phyloP scores from a whole-genome alignment of 2,329 filamentous ascomycete species.

The Aureobasidium sp. region DNA sequence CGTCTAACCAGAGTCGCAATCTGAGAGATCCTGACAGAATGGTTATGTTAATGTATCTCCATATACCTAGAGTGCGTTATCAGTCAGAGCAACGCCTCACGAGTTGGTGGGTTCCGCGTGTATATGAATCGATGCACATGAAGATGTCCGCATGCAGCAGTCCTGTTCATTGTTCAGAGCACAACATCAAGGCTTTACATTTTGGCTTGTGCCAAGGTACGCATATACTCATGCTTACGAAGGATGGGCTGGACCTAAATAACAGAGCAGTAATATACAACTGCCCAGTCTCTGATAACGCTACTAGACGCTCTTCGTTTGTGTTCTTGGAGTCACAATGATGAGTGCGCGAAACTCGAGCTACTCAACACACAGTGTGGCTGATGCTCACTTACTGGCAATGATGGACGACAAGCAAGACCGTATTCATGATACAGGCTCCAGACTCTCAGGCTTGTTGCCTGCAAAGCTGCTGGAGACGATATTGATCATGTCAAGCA shows the following conservation, averaged over 20 bases:
- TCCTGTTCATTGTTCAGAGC: neutral
- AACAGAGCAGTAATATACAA: neutral
- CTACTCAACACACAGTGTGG: neutral
- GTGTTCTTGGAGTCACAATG: neutral
- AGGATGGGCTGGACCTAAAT: too few species aligned
- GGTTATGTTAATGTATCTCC: neutral
- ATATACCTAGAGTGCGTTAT: neutral
- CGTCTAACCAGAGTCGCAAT: neutral
- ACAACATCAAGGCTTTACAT: neutral
- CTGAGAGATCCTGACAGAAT: neutral
- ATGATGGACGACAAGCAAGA: neutral
- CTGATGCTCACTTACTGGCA: neutral
- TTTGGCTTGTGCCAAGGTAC: neutral
- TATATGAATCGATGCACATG: neutral
- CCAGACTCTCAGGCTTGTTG: neutral
- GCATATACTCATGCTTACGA: neutral
- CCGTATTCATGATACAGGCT: neutral
- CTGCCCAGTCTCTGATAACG: neutral
- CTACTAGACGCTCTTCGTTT: neutral
- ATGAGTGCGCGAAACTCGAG: neutral
- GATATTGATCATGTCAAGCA: neutral
- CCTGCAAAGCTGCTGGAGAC: neutral
- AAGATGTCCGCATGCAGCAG: neutral
- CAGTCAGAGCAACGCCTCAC: neutral
- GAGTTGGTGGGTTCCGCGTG: neutral